These are phyloP conservation scores for Stachybotrys chartarum DNA, from an alignment of 2,329 filamentous ascomycete species.

Conservation along the genomic window DNA sequence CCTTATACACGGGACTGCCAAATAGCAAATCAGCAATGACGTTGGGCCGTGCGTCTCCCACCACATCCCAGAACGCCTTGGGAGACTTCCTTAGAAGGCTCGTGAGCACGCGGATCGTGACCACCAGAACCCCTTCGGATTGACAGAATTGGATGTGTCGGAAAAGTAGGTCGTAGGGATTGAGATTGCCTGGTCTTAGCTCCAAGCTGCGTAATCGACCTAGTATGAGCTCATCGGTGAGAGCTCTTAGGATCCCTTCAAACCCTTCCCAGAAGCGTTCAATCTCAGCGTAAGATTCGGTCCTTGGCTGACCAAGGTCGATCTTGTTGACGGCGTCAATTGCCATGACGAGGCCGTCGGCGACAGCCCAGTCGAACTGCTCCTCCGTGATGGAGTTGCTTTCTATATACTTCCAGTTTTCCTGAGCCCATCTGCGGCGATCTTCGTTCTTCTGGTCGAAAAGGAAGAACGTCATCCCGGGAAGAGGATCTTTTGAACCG, in stretches of 20 bases:
- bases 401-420: conserved; percentile 41
- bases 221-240: conserved; percentile 68
- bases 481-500: conserved; percentile 63
- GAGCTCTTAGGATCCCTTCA: conserved; percentile 62
- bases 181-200: conserved; percentile 51
- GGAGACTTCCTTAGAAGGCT: conserved; percentile 68
- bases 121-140: conserved; percentile 53
- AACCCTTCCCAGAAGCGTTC: conserved; percentile 75
- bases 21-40: conserved; percentile 81
- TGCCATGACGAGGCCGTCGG: conserved; percentile 61
- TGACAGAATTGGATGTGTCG: conserved; percentile 44
- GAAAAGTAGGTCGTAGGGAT: conserved; percentile 56
- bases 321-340: conserved; percentile 54
- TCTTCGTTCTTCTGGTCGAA: conserved; percentile 59
- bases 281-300: conserved; percentile 39
- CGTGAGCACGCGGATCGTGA: conserved; percentile 64
- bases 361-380: conserved; percentile 85
- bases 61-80: conserved; percentile 79
- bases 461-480: conserved; percentile 77
- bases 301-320: conserved; percentile 25
- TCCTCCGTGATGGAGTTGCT: conserved; percentile 54
- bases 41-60: conserved; percentile 72
- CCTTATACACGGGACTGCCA: conserved; percentile 58
- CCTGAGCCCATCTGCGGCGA: conserved; percentile 28
- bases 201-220: conserved; percentile 75